Conservation (phyloP, 106 monocot species). For the Narthecium ossifragum region DNA sequence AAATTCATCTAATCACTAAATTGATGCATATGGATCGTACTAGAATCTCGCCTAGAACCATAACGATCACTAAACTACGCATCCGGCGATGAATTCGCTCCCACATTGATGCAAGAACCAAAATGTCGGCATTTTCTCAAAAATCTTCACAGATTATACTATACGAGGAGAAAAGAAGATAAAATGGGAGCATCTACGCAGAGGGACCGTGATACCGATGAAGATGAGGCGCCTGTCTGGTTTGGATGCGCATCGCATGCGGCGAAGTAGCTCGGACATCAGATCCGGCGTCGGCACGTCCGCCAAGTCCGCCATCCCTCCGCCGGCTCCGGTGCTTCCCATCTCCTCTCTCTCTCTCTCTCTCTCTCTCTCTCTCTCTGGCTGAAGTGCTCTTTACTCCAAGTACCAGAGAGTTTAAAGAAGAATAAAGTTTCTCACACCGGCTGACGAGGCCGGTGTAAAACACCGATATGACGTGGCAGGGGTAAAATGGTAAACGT, state of each 20-base stretch:
- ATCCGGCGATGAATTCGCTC: too few relatives aligned
- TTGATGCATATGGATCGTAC: too few relatives aligned
- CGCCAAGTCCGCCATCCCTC: slow-evolving; percentile 35
- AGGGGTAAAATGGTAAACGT: too few relatives aligned
- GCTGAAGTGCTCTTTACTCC: too few relatives aligned
- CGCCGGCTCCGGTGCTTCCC: slow-evolving; percentile 18
- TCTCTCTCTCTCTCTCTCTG: too few relatives aligned
- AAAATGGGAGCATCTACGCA: not conserved
- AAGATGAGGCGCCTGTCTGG: slow-evolving; percentile 97
- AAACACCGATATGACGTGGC: too few relatives aligned
- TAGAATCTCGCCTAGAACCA: not conserved
- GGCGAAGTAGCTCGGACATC: slow-evolving; percentile 91
- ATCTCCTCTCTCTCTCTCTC: slow-evolving; percentile 9
- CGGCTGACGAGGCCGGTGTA: too few relatives aligned
- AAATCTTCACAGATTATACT: not conserved
- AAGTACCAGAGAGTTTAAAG: too few relatives aligned
- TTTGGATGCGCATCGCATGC: slow-evolving; percentile 90
- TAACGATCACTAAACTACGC: not conserved
- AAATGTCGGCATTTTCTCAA: not conserved
- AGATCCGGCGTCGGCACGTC: slow-evolving; percentile 77
- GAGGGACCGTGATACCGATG: slow-evolving; percentile 35
- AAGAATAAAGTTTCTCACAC: too few relatives aligned
- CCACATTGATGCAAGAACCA: not conserved
- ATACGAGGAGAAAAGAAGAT: not conserved
- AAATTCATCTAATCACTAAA: too few relatives aligned